Conservation (phyloP, 2,329 filamentous ascomycete species). For the Stagonosporopsis cucurbitacearum region DNA sequence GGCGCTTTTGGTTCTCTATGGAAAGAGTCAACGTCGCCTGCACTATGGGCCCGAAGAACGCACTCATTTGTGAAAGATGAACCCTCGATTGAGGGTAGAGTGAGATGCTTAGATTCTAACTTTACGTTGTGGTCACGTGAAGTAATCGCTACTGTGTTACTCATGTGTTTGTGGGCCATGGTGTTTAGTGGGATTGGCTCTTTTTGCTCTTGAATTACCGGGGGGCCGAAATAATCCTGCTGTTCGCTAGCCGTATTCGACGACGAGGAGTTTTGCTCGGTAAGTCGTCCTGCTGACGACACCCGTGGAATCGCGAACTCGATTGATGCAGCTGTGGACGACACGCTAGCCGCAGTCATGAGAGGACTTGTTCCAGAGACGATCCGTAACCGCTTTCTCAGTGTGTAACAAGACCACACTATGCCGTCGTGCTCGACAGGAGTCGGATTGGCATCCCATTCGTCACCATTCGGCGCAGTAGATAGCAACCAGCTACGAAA, state of each 20-base stretch:
- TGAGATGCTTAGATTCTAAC: conserved; percentile 22
- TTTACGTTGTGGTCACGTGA: conserved; percentile 5
- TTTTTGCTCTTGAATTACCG: neutral
- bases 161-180: conserved; percentile 16
- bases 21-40: conserved; percentile 51
- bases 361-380: conserved; percentile 60
- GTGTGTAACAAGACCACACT: conserved; percentile 72
- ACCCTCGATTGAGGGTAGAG: conserved; percentile 31
- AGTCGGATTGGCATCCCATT: conserved; percentile 58
- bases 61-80: conserved; percentile 49
- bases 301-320: conserved; percentile 36
- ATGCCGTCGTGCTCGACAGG: conserved; percentile 67
- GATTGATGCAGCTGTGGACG: conserved; percentile 46
- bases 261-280: conserved; percentile 20
- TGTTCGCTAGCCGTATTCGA: conserved; percentile 33
- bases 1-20: conserved; percentile 34
- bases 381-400: conserved; percentile 72
- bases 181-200: conserved; percentile 1
- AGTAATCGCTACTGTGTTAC: conserved; percentile 3
- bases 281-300: conserved; percentile 25
- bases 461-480: conserved; percentile 60
- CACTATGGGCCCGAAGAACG: conserved; percentile 49
- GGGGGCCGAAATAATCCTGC: conserved; percentile 52
- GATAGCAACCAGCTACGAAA: conserved; percentile 75
- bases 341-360: conserved; percentile 23